Base-by-base conservation (phyloP, 176 grass and related monocot genomes). In the Elymus sibiricus region DNA sequence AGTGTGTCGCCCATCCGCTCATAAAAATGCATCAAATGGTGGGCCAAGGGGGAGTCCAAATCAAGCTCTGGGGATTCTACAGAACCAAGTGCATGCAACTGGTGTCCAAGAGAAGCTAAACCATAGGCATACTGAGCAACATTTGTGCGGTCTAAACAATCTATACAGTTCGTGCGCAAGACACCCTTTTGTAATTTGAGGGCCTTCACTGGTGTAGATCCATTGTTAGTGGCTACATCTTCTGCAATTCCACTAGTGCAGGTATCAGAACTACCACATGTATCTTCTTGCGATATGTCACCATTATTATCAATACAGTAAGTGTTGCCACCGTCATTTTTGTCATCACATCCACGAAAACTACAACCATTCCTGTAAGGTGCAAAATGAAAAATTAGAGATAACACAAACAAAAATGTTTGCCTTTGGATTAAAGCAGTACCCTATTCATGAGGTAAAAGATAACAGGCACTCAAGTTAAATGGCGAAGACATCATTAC, bases 121-220 rank as follows among this genome's bases (percentile, higher is more conserved):
- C 97, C 97, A 51, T 92, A 96, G 55, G 97, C 94, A 83, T 93
- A 99, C 68, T 99, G 97, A 70, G 97, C 97, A 71, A 99, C 97
- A 86, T 96, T 99, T 81, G 97, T 99, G 43, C 94, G 94, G 83
- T 99, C 97, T 72, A 99, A 94, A 82, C 97, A 99, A 76, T 99
- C 97, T 58, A 99, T 96, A 85, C 97, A 99, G 87, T 99, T 96
- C 8, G 94, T 99, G 40, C 97, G 91, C 29, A 99, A 66, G 46
- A 99, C 87, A 49, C 97, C 97, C 42, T 91, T 94, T 76, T 99
- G 97, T 35, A 99, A 91, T 80, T 84, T 92, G 17, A 73, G 89
- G 31, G 82, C 84, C 62, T 93, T 94, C 80, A 69, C 22, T 49
- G 76, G n/a, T 38, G 22, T 79, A 56, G 74, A 70, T 85, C 81